These are phyloP conservation scores for Crepidotus variabilis DNA, from an alignment of 768 basidiomycete genomes.

Conservation along the genomic window DNA sequence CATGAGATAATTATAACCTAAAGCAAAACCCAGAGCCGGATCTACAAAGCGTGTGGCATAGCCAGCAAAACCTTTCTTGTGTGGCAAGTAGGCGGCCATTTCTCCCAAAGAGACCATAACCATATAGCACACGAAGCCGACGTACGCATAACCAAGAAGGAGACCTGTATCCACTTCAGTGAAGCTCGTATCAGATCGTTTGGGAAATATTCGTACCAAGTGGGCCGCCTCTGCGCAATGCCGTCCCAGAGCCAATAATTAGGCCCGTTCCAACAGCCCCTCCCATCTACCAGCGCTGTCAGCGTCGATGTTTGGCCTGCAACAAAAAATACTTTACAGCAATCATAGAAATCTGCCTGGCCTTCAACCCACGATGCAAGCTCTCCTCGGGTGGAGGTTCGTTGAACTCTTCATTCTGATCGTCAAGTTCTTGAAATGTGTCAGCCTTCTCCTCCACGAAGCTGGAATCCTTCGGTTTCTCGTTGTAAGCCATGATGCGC, in stretches of 20 bases:
- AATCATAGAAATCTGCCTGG: constrained; percentile 55
- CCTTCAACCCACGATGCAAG: constrained; percentile 47
- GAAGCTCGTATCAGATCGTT: not conserved
- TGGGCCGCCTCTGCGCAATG: constrained; percentile 51
- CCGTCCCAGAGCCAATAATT: constrained; percentile 58
- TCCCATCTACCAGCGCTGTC: constrained; percentile 29
- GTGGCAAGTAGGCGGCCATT: constrained; percentile 50
- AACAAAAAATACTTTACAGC: constrained; percentile 27
- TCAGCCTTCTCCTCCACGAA: constrained; percentile 12
- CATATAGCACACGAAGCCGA: constrained; percentile 55
- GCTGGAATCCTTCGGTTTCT: constrained; percentile 19
- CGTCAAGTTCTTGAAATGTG: constrained; percentile 7
- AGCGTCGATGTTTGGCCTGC: not conserved
- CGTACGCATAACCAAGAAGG: constrained; percentile 39
- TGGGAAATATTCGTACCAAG: constrained; percentile 29
- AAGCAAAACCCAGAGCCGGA: constrained; percentile 63
- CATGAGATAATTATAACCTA: constrained; percentile 62
- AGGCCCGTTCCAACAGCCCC: constrained; percentile 53
- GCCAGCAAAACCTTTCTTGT: constrained; percentile 58
- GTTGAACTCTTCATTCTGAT: constrained; percentile 20
- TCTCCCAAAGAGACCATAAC: constrained; percentile 55
- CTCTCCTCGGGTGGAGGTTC: constrained; percentile 32
- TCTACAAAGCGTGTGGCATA: constrained; percentile 66
- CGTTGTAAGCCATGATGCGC: not conserved
- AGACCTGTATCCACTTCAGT: constrained; percentile 19